Base-by-base conservation (phyloP, 75 land plant genomes). In the Gnetum montanum region DNA sequence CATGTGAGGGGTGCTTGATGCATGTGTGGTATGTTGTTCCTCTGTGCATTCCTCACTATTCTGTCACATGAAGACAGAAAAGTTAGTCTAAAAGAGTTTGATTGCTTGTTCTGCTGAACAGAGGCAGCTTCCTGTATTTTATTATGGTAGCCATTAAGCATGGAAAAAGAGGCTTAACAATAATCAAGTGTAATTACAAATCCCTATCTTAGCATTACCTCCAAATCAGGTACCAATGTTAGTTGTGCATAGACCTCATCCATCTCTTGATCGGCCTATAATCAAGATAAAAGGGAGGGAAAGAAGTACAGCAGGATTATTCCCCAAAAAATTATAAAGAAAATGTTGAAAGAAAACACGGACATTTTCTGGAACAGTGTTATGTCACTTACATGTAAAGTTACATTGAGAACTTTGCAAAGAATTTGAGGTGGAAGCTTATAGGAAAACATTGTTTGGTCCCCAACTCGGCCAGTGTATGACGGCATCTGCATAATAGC, bases 161-260 rank as follows among this genome's bases (percentile, higher is more conserved):
- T n/a, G n/a, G n/a, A n/a, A n/a, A n/a, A n/a, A n/a, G n/a, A n/a
- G n/a, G n/a, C n/a, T n/a, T n/a, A n/a, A n/a, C n/a, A n/a, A n/a
- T n/a, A n/a, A n/a, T n/a, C n/a, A n/a, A n/a, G n/a, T n/a, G n/a
- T n/a, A n/a, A n/a, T n/a, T n/a, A n/a, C n/a, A n/a, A n/a, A n/a
- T n/a, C n/a, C n/a, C n/a, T n/a, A n/a, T n/a, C n/a, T n/a, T n/a
- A n/a, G 34, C n/a, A 46, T 11, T 57, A 90, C 96, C 96, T 90
- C 70, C 22, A n/a, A 48, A 19, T 76, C 76, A n/a, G 88, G 80
- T 45, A 66, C 52, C 22, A 91, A 63, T 7, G 82, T 68, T 54
- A 91, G 70, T 52, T 80, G 85, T 6, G 95, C 94, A 63, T 72
- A 88, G 51, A 92, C 95, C 65, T 92, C 92, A 56, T 91, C 97